Base-by-base conservation (phyloP, 1,139 yeast genomes). In the Candida neerlandica region DNA sequence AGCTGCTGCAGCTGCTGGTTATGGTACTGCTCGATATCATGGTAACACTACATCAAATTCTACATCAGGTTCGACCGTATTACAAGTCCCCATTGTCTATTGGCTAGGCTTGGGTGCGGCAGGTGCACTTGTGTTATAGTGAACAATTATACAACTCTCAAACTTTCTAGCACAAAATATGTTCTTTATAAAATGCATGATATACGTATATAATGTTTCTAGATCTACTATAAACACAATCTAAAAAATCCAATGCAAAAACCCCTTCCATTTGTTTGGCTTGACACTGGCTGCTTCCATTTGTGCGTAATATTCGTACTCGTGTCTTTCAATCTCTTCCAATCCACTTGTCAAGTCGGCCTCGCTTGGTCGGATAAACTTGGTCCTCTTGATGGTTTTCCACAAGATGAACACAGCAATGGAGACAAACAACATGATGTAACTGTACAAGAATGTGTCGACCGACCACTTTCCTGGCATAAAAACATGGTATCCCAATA, bases 401-500 rank as follows among this genome's bases (percentile, higher is more conserved):
- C 73, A 72, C 45, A 63, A 61, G 18, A 60, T 39, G 54, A 73
- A 67, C 52, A 75, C 73, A 0, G 66, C 54, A 16, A 73, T 62
- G 29, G 69, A 61, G 4, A 56, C 62, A 52, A 70, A 75, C 12
- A 52, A n/a, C 53, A 52, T 74, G 43, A 76, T 64, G 55, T 77
- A 77, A 55, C 65, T 69, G 63, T 66, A 75, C 52, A 77, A 67
- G 63, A 78, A 78, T 15, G 63, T 57, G 52, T 72, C 71, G 19
- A 67, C 67, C 9, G 66, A 56, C 62, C 53, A 50, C 23, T 69
- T 55, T 6, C 75, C 77, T 6, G 70, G 56, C 39, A 76, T 62
- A 51, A 75, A 75, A 49, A 64, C 68, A 12, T 63, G 49, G 57
- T 70, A 77, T 0, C 80, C 80, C 33, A 74, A 73, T 3, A 77